Conservation (phyloP, 148 eudicot genomes). For the Polygonum maritimum region DNA sequence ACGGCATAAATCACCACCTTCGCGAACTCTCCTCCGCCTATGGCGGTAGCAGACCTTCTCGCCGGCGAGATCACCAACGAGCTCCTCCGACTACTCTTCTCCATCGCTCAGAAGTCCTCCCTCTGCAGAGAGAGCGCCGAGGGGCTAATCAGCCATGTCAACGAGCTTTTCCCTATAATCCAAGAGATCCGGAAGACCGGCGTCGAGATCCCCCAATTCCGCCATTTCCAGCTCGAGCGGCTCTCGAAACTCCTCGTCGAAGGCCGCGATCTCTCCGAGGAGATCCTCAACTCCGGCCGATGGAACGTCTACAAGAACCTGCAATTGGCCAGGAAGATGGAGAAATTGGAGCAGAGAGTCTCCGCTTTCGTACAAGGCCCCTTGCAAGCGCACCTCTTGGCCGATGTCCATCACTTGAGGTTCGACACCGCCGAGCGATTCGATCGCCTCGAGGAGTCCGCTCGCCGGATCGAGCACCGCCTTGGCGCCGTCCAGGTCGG, state of each 20-base stretch:
- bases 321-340: conserved; percentile 61
- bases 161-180: conserved; percentile 56
- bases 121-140: conserved; percentile 52
- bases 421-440: conserved; percentile 52
- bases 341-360: conserved; percentile 54
- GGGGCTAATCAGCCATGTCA: conserved; percentile 30
- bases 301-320: conserved; percentile 77
- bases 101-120: conserved; percentile 14
- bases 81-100: conserved; percentile 14
- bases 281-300: conserved; percentile 39
- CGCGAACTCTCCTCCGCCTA: conserved; percentile 12
- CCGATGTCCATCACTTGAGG: conserved; percentile 81
- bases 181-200: conserved; percentile 73
- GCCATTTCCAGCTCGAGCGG: conserved; percentile 62
- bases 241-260: conserved; percentile 36
- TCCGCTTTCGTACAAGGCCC: conserved; percentile 49
- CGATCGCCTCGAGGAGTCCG: conserved; percentile 37
- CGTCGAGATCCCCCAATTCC: conserved; percentile 49
- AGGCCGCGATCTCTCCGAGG: conserved; percentile 44
- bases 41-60: conserved; percentile 67
- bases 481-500: conserved; percentile 55
- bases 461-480: conserved; percentile 39
- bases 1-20: background rate
- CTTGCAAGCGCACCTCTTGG: conserved; percentile 65
- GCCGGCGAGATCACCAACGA: conserved; percentile 73